These are phyloP conservation scores for Diaporthe sp. DNA, from an alignment of 2,329 filamentous ascomycete genomes.

Conservation along the genomic window DNA sequence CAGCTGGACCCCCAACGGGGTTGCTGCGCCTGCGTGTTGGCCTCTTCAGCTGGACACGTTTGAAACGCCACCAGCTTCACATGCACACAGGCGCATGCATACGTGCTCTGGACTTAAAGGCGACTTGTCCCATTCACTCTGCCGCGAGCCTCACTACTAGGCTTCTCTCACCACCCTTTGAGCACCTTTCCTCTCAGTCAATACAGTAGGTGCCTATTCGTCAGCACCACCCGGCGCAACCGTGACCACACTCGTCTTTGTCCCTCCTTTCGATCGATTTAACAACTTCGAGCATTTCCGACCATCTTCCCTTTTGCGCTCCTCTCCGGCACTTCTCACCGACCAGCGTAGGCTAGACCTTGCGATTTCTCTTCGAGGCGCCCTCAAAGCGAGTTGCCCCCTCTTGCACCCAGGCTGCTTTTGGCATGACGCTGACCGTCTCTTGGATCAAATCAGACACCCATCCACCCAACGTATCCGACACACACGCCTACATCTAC, in stretches of 20 bases:
- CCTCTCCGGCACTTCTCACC: too few relatives aligned
- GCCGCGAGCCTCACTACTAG: neutral
- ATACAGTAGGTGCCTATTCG: neutral
- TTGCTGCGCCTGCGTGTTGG: conserved; percentile 7
- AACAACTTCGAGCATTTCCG: neutral
- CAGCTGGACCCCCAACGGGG: conserved; percentile 1
- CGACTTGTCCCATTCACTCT: neutral
- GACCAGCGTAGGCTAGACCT: neutral
- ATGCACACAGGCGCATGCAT: conserved; percentile 8
- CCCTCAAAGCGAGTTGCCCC: neutral
- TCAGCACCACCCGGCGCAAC: conserved; percentile 2
- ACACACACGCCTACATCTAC: neutral
- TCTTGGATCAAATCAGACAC: neutral
- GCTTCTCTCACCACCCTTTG: neutral
- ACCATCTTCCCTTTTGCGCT: neutral
- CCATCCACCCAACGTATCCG: neutral
- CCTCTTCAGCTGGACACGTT: conserved; percentile 30
- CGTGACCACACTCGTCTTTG: neutral
- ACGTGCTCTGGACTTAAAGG: neutral
- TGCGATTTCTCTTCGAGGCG: neutral
- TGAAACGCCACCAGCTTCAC: conserved; percentile 32
- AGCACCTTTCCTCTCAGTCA: neutral
- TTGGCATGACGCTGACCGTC: neutral
- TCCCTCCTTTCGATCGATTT: neutral
- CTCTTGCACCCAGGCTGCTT: neutral